Conservation (phyloP, 2,329 filamentous ascomycete genomes). For the Shiraia sp. region DNA sequence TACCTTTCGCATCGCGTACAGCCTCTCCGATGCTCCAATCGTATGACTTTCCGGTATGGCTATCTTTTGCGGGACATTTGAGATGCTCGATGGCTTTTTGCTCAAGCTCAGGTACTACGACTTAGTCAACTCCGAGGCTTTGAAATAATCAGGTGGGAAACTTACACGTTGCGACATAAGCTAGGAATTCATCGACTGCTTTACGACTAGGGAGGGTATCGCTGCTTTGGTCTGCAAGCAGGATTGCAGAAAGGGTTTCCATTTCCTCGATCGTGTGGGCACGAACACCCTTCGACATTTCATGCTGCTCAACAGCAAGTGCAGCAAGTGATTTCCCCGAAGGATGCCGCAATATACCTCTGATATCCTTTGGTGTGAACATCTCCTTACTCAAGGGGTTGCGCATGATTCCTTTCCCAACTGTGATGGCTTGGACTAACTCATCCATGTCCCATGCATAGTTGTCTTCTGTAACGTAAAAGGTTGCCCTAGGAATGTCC, state of each 20-base stretch:
- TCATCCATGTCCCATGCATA: slow-evolving; percentile 48
- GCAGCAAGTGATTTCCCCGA: slow-evolving; percentile 29
- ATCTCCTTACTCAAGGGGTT: slow-evolving; percentile 41
- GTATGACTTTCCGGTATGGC: slow-evolving; percentile 38
- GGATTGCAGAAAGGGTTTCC: slow-evolving; percentile 29
- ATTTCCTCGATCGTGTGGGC: slow-evolving; percentile 32
- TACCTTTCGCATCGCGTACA: slow-evolving; percentile 39
- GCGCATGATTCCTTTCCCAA: slow-evolving; percentile 35
- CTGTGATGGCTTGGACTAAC: slow-evolving; percentile 35
- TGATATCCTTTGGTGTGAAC: slow-evolving; percentile 41
- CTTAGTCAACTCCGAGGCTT: slow-evolving; percentile 1
- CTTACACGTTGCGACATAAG: slow-evolving; percentile 39
- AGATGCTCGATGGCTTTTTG: slow-evolving; percentile 36
- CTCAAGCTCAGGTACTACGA: slow-evolving; percentile 26
- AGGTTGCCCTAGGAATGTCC: slow-evolving; percentile 39
- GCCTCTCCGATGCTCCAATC: slow-evolving; percentile 38
- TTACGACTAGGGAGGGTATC: slow-evolving; percentile 34
- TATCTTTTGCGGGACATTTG: slow-evolving; percentile 37
- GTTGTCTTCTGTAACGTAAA: slow-evolving; percentile 46
- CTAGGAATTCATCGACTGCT: slow-evolving; percentile 38
- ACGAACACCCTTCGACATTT: slow-evolving; percentile 40
- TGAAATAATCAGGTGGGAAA: not conserved
- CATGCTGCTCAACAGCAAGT: slow-evolving; percentile 35
- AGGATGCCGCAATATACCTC: slow-evolving; percentile 33
- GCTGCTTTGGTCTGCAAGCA: slow-evolving; percentile 33